These are phyloP conservation scores for Phaeophleospora eucalypticola DNA, from an alignment of 2,329 filamentous ascomycete genomes.

Conservation along the genomic window DNA sequence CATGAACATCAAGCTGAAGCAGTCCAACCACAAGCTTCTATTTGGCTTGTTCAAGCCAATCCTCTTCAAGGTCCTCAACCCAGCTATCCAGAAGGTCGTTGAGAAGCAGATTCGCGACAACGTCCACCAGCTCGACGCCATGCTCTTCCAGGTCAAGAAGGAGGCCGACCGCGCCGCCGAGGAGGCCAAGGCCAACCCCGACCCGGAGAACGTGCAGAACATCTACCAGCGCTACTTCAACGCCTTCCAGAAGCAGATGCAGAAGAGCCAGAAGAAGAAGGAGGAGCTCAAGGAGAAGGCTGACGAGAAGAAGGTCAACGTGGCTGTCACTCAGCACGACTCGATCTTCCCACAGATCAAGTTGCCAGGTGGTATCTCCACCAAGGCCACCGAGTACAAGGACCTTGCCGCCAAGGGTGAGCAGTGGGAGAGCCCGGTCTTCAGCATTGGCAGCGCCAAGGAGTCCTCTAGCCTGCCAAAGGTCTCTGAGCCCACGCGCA, in stretches of 20 bases:
- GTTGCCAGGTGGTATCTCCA: constrained; percentile 81
- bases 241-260: constrained; percentile 68
- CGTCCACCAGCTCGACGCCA: constrained; percentile 68
- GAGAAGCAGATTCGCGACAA: constrained; percentile 86
- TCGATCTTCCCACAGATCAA: constrained; percentile 87
- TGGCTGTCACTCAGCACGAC: constrained; percentile 81
- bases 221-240: constrained; percentile 81
- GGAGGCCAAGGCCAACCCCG: constrained; percentile 57
- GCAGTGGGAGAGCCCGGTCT: constrained; percentile 91
- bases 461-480: constrained; percentile 68
- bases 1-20: constrained; percentile 72
- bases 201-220: constrained; percentile 71
- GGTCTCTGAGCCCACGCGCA: constrained; percentile 52
- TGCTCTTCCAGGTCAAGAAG: constrained; percentile 72
- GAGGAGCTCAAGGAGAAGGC: constrained; percentile 46
- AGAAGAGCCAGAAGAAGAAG: constrained; percentile 75
- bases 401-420: constrained; percentile 83
- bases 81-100: constrained; percentile 78
- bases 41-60: constrained; percentile 85
- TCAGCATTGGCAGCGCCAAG: constrained; percentile 74
- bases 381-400: constrained; percentile 91
- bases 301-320: constrained; percentile 70
- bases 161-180: constrained; percentile 72
- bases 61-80: constrained; percentile 76
- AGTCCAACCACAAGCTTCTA: constrained; percentile 91